Evolutionary conservation across 257 asterid species (phyloP), one percentile per base, ranked within the genome.

Genomic region (Ehretia macrophylla): DNA sequence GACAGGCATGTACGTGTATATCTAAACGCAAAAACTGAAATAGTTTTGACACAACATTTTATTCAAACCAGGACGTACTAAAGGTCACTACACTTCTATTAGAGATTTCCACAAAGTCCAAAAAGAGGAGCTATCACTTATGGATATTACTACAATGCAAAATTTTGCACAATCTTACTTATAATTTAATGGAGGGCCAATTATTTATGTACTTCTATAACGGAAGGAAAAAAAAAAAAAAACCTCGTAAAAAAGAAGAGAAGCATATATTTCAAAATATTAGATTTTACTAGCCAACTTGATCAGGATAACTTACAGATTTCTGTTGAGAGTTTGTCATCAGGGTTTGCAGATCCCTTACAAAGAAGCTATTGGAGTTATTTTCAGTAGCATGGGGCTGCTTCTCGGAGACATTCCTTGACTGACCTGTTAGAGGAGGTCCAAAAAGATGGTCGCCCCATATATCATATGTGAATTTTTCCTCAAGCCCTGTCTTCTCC

Each of bases 371-470:
- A 74, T 75, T 76, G 23, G 93, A 85, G 70, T 77, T 76, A 72
- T 68, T 81, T 37, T 72, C 75, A 60, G 69, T 8, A 59, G 48
- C 58, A 55, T 39, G 37, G 45, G 73, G 62, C 21, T 68, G 64
- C 69, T 59, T 48, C 63, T 55, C 45, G 59, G 80, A 37, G 62
- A 32, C 70, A 53, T 52, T 58, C 52, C 68, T 71, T 17, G 85
- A 69, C 71, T 69, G 65, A 63, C 63, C 64, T 63, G 68, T 58
- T 48, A 55, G 52, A 48, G 83, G 68, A 63, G 58, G 73, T 48
- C 82, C 82, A 68, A 86, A 91, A 56, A 85, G 77, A 75, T 88
- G 97, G 71, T 84, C 85, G 40, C 95, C 98, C 98, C 98, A 88
- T 56, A 91, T 91, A 58, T 91, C 95, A 64, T 88, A 91, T 20